Evolutionary conservation across 2,329 filamentous ascomycete genomes (phyloP), one percentile per base, ranked within the genome.

Genomic region (Trichophyton benhamiae): DNA sequence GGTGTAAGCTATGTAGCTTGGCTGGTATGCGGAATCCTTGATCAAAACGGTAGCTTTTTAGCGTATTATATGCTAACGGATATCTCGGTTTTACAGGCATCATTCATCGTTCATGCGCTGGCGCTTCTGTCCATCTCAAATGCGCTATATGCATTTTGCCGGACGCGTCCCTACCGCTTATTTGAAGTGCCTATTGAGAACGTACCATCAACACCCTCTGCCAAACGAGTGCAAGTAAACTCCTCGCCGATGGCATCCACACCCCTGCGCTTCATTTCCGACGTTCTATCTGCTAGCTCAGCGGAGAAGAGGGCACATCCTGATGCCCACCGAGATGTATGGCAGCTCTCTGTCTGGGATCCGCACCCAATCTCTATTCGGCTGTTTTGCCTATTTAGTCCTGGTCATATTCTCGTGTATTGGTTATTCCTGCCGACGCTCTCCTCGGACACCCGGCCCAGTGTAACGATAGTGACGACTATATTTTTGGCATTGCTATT

Each of bases 311-410:
- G 91, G 70, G 87, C 90, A 30, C 88, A 96, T 74, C 89, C 92
- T 0, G 70, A 74, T 65, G 84, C 86, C 61, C 82, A 83, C 27
- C 83, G 87, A 9, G 91, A 99, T 73, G 94, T 99, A 8, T 99
- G 94, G 94, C 91, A 99, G 74, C 76, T 99, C 58, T 83, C 87
- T 1, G 82, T 97, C 5, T 99, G 94, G 94, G 91, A 97, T 71
- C 94, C 95, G 38, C 82, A 92, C 55, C 90, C 91, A 1, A 81
- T 95, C 41, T 90, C 85, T 53, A 76, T 97, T 60, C 84, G 86
- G 42, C 78, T 97, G 2, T 91, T 96, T 70, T 94, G 89, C 68
- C 79, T 94, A 46, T 97, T 99, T 77, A 95, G 91, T 68, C 94
- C 94, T 0, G 88, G 90, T 0, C 95, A 99, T 75, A 83, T 95